A percentile compares a stretch with the other conserved stretches of the same genome.
Evolutionary conservation across 148 eudicot species (phyloP).

Genomic region (Camellia lanceoleosa): DNA sequence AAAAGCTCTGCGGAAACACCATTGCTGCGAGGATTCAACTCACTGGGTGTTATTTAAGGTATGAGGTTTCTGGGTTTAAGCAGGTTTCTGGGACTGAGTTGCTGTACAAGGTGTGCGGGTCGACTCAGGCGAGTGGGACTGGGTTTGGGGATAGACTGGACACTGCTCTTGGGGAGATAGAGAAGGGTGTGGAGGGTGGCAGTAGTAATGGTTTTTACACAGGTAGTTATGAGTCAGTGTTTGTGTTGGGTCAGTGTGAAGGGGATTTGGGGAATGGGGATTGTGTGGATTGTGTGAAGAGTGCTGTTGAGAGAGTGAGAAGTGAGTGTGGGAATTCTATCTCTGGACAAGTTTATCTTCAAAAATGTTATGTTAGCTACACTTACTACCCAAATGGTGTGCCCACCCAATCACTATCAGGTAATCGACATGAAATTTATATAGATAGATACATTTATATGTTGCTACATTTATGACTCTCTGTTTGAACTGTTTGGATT

Average conservation of each 20-base stretch:
- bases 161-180: constrained; percentile 47
- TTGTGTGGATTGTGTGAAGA: constrained; percentile 70
- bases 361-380: constrained; percentile 67
- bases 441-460: neutral
- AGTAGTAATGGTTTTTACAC: constrained; percentile 61
- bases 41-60: constrained; percentile 65
- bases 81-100: constrained; percentile 43
- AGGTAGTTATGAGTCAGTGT: constrained; percentile 49
- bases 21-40: constrained; percentile 67
- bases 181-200: constrained; percentile 47
- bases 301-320: constrained; percentile 47
- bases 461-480: too few relatives aligned
- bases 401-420: constrained; percentile 32
- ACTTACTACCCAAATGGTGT: constrained; percentile 76
- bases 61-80: constrained; percentile 58
- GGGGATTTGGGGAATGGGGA: constrained; percentile 64
- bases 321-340: constrained; percentile 55
- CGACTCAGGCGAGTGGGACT: constrained; percentile 26
- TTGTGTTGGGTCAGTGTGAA: constrained; percentile 88
- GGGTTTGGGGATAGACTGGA: constrained; percentile 56
- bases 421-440: constrained; percentile 15
- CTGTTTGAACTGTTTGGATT: too few relatives aligned
- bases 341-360: constrained; percentile 64
- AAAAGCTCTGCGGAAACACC: constrained; percentile 47
- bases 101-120: constrained; percentile 58